Percentiles rank a stretch among this genome's conserved stretches.
These are phyloP conservation scores for Kazachstania viticola DNA, from an alignment of 805 yeast genomes.

Conservation along the genomic window DNA sequence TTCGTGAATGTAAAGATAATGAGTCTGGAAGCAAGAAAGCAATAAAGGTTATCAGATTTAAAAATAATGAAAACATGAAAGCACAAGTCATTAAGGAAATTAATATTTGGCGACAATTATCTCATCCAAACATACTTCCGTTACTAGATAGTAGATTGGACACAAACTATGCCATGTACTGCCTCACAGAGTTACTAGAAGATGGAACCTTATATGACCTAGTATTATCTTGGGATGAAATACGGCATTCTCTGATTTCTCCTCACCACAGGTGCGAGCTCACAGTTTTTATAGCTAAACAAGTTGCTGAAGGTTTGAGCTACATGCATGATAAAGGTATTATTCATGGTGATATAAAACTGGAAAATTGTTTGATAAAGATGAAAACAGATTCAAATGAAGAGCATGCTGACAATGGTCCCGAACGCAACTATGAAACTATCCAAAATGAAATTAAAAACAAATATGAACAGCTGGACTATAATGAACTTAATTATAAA, in stretches of 20 bases:
- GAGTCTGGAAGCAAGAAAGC: constrained; percentile 35
- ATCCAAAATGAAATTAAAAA: background rate
- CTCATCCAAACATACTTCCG: constrained; percentile 46
- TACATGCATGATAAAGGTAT: constrained; percentile 51
- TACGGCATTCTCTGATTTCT: constrained; percentile 20
- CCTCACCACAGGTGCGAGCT: constrained; percentile 27
- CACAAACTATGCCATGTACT: constrained; percentile 45
- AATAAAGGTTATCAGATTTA: constrained; percentile 48
- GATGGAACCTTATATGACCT: constrained; percentile 78
- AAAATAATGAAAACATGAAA: constrained; percentile 38
- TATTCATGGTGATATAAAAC: constrained; percentile 74
- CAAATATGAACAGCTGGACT: constrained; percentile 8
- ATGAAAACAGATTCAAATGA: constrained; percentile 3
- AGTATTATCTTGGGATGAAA: constrained; percentile 56
- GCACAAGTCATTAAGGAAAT: constrained; percentile 61
- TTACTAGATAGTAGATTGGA: constrained; percentile 53
- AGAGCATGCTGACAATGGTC: no score
- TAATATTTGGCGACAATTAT: constrained; percentile 57
- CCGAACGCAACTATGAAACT: no score
- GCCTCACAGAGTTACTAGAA: constrained; percentile 53
- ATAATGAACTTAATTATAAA: constrained; percentile 11
- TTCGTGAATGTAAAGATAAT: constrained; percentile 49
- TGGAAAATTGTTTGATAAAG: constrained; percentile 67
- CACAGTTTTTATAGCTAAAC: constrained; percentile 33
- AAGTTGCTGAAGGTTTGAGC: constrained; percentile 45